Evolutionary conservation across 495 filamentous ascomycete genomes (phyloP).

Genomic region (Lasiosphaeria hispida): DNA sequence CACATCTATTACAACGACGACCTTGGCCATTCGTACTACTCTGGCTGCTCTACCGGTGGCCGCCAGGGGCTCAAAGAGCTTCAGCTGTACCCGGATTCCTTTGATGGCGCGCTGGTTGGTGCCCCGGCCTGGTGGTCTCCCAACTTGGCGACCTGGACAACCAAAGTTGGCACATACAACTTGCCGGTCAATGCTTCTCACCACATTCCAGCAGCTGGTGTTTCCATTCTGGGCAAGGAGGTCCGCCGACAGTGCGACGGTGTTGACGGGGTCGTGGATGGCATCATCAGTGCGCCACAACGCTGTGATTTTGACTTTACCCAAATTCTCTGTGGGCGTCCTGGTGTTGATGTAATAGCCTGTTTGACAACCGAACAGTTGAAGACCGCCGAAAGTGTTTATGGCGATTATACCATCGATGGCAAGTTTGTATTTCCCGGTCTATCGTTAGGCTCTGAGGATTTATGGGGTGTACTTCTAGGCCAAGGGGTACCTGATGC

Average conservation of each 20-base stretch:
- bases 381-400: slow-evolving; percentile 48
- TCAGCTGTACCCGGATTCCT: slow-evolving; percentile 46
- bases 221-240: slow-evolving; percentile 49
- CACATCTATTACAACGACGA: slow-evolving; percentile 28
- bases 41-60: slow-evolving; percentile 56
- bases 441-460: slow-evolving; percentile 41
- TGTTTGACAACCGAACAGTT: slow-evolving; percentile 57
- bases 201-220: slow-evolving; percentile 49
- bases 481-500: slow-evolving; percentile 34
- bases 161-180: slow-evolving; percentile 32
- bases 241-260: slow-evolving; percentile 60
- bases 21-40: slow-evolving; percentile 47
- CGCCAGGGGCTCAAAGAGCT: slow-evolving; percentile 52
- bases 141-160: slow-evolving; percentile 41
- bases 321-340: slow-evolving; percentile 45
- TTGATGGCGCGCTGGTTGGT: slow-evolving; percentile 65
- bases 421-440: slow-evolving; percentile 58
- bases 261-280: slow-evolving; percentile 60
- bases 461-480: slow-evolving; percentile 37
- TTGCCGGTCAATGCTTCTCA: slow-evolving; percentile 39
- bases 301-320: slow-evolving; percentile 53
- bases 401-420: slow-evolving; percentile 49
- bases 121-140: slow-evolving; percentile 52
- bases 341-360: slow-evolving; percentile 27
- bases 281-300: slow-evolving; percentile 58